Percentiles rank a stretch among this genome's conserved stretches.
These are phyloP conservation scores for Metarhizium robertsii DNA, from an alignment of 2,329 filamentous ascomycete genomes.

Conservation along the genomic window DNA sequence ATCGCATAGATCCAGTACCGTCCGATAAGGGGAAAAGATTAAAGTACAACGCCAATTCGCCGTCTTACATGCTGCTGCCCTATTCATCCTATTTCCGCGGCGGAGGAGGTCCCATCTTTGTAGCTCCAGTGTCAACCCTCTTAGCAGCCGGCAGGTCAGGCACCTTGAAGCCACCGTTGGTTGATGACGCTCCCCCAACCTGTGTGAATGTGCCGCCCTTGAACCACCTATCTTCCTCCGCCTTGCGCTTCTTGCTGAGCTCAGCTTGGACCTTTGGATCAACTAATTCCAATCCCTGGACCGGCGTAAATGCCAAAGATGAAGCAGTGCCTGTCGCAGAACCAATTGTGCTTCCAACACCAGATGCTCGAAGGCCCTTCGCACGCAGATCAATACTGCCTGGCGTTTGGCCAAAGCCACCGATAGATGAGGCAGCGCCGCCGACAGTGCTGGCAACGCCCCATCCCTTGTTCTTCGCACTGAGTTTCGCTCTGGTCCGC, in stretches of 20 bases:
- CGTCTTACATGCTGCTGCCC: neutral
- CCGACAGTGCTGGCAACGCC: conserved; percentile 58
- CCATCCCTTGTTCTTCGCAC: conserved; percentile 95
- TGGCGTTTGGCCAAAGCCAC: conserved; percentile 58
- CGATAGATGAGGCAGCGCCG: conserved; percentile 70
- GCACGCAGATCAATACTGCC: conserved; percentile 63
- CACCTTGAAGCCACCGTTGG: conserved; percentile 65
- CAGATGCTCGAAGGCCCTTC: conserved; percentile 70
- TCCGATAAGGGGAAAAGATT: neutral
- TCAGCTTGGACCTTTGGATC: conserved; percentile 88
- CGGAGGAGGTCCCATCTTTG: conserved; percentile 27
- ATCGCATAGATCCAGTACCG: too few species aligned
- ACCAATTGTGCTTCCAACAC: conserved; percentile 64
- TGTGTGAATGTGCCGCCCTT: conserved; percentile 96
- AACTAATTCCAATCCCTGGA: conserved; percentile 89
- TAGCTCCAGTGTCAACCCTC: conserved; percentile 40
- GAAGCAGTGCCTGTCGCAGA: conserved; percentile 63
- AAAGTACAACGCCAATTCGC: neutral
- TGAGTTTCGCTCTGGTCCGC: conserved; percentile 84
- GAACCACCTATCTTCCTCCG: conserved; percentile 93
- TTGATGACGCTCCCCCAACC: conserved; percentile 46
- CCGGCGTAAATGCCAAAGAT: conserved; percentile 85
- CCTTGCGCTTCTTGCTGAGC: conserved; percentile 81
- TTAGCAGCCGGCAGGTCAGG: conserved; percentile 67
- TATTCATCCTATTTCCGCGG: conserved; percentile 6